Evolutionary conservation across 768 basidiomycete genomes (phyloP).

Genomic region (Mycena sanguinolenta): DNA sequence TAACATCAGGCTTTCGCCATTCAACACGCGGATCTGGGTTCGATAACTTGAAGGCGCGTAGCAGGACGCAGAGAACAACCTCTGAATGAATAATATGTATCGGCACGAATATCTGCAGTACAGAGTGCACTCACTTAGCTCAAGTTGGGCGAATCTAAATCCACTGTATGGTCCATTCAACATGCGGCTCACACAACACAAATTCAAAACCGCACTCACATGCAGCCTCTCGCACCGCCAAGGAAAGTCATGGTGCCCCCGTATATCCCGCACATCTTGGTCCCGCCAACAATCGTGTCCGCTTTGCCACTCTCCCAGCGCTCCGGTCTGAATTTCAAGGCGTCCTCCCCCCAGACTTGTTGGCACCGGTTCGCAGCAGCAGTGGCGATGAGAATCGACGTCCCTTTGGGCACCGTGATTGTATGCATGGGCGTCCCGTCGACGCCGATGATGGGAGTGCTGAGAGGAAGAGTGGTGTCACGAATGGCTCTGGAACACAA

Average conservation of each 20-base stretch:
- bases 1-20: background rate
- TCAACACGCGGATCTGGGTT: background rate
- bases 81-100: too few species aligned
- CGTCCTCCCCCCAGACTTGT: slow-evolving; percentile 58
- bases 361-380: slow-evolving; percentile 51
- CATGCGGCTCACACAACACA: too few species aligned
- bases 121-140: too few species aligned
- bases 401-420: slow-evolving; percentile 42
- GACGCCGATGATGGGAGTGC: slow-evolving; percentile 43
- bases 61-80: background rate
- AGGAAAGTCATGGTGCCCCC: slow-evolving; percentile 4
- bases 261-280: background rate
- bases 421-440: slow-evolving; percentile 44
- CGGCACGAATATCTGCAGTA: too few species aligned
- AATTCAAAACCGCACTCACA: slow-evolving; percentile 5
- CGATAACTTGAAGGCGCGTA: slow-evolving; percentile 7
- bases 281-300: background rate
- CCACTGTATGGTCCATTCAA: too few species aligned
- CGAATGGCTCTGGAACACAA: background rate
- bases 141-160: too few species aligned
- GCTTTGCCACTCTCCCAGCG: slow-evolving; percentile 47
- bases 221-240: background rate
- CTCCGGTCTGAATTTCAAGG: slow-evolving; percentile 60
- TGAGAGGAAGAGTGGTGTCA: slow-evolving; percentile 46
- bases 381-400: slow-evolving; percentile 45